Conservation (phyloP, 176 grass and related monocot species). For the Luzula sylvatica region DNA sequence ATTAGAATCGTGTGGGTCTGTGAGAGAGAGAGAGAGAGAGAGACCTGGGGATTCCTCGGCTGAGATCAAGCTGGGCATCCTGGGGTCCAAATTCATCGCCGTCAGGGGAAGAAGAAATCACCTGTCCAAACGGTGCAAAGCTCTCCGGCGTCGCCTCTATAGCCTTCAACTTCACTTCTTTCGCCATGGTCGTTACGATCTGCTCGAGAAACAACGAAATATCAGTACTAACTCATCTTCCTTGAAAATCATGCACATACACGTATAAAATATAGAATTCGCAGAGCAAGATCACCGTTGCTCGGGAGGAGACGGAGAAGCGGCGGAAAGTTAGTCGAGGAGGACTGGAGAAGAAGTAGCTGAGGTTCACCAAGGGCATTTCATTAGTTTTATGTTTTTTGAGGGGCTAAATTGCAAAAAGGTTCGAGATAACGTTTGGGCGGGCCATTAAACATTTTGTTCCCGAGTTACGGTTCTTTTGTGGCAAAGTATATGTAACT, state of each 20-base stretch:
- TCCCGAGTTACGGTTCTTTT: no score
- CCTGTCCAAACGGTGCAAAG: conserved; percentile 89
- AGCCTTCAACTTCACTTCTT: conserved; percentile 39
- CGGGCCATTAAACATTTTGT: no score
- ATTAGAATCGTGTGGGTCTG: background rate
- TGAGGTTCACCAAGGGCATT: conserved; percentile 20
- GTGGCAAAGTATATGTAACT: no score
- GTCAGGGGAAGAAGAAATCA: conserved; percentile 55
- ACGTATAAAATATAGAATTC: background rate
- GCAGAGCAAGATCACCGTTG: background rate
- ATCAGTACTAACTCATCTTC: background rate
- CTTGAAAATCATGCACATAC: conserved; percentile 6
- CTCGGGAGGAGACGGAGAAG: background rate
- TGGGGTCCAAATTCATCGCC: conserved; percentile 63
- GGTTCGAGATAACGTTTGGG: no score
- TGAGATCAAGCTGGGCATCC: conserved; percentile 96
- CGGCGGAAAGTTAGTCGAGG: conserved; percentile 8
- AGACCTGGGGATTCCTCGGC: conserved; percentile 64
- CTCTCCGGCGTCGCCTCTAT: conserved; percentile 65
- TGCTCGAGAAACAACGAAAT: background rate
- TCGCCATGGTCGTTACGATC: conserved; percentile 24
- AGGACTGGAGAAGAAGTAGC: background rate
- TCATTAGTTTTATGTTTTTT: background rate
- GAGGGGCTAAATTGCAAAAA: no score
- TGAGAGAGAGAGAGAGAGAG: background rate